Percentiles rank a stretch among this genome's conserved stretches.
phyloP scores from a whole-genome alignment of 2,329 filamentous ascomycete genomes.

The Ascochyta pisi region DNA sequence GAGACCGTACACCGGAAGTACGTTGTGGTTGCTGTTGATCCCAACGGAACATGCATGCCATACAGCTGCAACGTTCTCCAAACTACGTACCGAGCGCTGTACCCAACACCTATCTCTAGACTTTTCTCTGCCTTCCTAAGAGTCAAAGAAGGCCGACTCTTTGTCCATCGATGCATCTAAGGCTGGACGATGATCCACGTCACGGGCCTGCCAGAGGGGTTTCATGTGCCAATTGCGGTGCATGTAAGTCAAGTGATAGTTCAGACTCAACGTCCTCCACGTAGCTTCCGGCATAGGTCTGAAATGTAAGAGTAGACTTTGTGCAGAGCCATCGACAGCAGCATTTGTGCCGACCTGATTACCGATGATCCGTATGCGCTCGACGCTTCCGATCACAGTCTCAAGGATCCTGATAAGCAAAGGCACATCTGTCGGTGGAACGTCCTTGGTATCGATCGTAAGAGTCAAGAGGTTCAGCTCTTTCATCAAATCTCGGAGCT shows the following conservation, averaged over 20 bases:
- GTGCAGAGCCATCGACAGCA: not conserved
- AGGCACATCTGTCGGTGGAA: conserved; percentile 27
- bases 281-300: not conserved
- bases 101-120: not conserved
- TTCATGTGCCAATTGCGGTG: conserved; percentile 7
- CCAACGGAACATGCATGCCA: not conserved
- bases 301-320: not conserved
- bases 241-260: conserved; percentile 3
- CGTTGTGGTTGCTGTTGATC: no score
- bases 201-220: not conserved
- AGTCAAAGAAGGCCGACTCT: conserved; percentile 10
- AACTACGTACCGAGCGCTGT: no score
- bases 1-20: no score
- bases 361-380: conserved; percentile 4
- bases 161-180: conserved; percentile 7
- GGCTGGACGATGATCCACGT: not conserved
- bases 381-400: conserved; percentile 26
- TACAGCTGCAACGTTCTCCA: not conserved
- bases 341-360: not conserved
- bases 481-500: conserved; percentile 35
- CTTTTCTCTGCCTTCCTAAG: not conserved
- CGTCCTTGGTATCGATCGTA: conserved; percentile 30
- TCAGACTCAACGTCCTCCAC: conserved; percentile 6
- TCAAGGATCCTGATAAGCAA: conserved; percentile 34
- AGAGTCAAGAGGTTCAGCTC: conserved; percentile 34